phyloP scores from a whole-genome alignment of 495 filamentous ascomycete genomes.

The Aspergillus bertholletiae region DNA sequence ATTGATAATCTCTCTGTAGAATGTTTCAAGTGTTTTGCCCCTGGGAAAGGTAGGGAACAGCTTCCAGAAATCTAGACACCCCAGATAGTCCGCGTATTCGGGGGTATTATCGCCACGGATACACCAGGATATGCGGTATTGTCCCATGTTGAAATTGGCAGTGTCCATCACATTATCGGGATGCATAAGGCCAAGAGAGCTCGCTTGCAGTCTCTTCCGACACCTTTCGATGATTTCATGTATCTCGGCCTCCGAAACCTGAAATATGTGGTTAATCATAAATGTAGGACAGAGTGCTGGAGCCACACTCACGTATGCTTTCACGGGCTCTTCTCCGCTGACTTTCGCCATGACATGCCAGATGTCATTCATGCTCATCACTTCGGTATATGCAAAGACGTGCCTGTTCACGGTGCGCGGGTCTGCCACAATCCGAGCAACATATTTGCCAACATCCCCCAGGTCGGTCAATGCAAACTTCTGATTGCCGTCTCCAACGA shows the following conservation, averaged over 20 bases:
- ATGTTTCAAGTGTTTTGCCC: no score
- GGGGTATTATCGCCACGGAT: conserved; percentile 41
- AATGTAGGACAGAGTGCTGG: neutral
- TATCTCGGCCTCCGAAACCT: no score
- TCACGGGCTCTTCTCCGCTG: conserved; percentile 27
- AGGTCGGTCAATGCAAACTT: conserved; percentile 29
- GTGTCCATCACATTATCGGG: no score
- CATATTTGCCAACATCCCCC: conserved; percentile 36
- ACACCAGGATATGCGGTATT: conserved; percentile 28
- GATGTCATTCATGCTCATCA: conserved; percentile 27
- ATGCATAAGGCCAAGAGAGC: no score
- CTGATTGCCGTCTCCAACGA: conserved; percentile 26
- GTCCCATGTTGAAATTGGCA: neutral
- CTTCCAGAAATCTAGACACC: conserved; percentile 37
- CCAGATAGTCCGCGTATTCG: conserved; percentile 39
- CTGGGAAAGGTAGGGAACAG: no score
- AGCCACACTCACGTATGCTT: conserved; percentile 21
- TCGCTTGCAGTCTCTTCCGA: no score
- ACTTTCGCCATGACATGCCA: conserved; percentile 28
- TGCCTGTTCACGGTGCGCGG: conserved; percentile 38
- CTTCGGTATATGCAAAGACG: conserved; percentile 34
- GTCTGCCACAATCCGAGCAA: conserved; percentile 39
- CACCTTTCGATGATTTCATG: no score
- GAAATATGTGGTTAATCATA: no score
- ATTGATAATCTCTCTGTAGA: no score